phyloP scores from a whole-genome alignment of 148 eudicot genomes.

The Silene latifolia region DNA sequence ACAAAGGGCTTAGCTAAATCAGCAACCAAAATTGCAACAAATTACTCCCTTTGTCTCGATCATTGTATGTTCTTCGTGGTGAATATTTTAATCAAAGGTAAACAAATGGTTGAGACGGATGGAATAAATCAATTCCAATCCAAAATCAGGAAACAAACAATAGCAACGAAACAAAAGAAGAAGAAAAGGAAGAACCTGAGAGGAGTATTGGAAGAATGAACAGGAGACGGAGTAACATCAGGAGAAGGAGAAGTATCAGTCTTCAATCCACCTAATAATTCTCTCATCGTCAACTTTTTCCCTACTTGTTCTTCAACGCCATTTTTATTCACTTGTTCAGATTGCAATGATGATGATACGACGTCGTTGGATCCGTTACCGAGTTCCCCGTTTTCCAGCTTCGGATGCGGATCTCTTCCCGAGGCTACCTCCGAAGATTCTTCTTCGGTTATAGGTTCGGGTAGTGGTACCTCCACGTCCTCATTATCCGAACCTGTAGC shows the following conservation, averaged over 20 bases:
- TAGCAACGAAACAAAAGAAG: neutral
- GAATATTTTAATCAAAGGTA: too few species aligned
- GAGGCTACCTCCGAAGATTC: too few species aligned
- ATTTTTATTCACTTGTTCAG: slow-evolving; percentile 4
- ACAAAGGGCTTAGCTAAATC: too few species aligned
- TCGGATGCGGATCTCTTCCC: neutral
- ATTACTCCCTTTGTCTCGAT: too few species aligned
- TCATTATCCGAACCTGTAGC: neutral
- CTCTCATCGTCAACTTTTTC: slow-evolving; percentile 72
- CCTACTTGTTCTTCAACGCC: slow-evolving; percentile 34
- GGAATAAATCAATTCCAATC: too few species aligned
- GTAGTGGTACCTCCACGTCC: too few species aligned
- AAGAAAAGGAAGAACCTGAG: slow-evolving; percentile 31
- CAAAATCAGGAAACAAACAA: too few species aligned
- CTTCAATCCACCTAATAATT: slow-evolving; percentile 64
- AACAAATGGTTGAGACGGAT: too few species aligned
- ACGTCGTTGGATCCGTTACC: neutral
- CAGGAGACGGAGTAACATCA: slow-evolving; percentile 23
- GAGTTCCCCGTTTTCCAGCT: neutral
- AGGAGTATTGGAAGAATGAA: slow-evolving; percentile 42
- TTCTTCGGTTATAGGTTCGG: too few species aligned
- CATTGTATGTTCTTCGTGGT: too few species aligned
- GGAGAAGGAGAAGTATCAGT: slow-evolving; percentile 36
- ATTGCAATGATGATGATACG: neutral
- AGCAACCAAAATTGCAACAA: too few species aligned